Evolutionary conservation across 768 basidiomycete genomes (phyloP), one percentile per base, ranked within the genome.

Genomic region (Porphyrellus cyaneotinctus): DNA sequence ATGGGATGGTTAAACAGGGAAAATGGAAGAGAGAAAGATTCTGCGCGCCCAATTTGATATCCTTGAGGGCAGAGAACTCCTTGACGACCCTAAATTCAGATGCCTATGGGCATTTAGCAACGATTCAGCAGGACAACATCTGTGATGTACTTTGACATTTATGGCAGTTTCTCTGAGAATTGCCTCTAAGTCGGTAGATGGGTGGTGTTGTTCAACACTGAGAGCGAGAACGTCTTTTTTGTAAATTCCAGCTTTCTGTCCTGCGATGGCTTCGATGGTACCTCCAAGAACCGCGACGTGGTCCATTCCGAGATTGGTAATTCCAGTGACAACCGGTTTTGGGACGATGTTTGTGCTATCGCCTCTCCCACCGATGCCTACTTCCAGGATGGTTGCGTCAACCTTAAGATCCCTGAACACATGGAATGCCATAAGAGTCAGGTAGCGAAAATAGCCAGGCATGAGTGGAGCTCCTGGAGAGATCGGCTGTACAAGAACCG

Each of bases 321-420:
- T 77, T 7, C 94, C 97, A 7, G 95, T 89, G 23, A 87, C 87
- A n/a, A 94, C 65, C 0, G 97, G 97, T 51, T 79, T 80, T 0
- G 93, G 94, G 12, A 98, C 91, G 55, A 95, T 83, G 60, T 99
- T 99, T 24, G 97, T 99, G 61, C 92, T 92, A 65, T 99, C 97
- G 64, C 91, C 91, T 20, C 80, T 78, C 11, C 97, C 97, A 20
- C 97, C 97, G 18, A 99, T 87, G 10, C 97, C 97, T 33, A 98
- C 97, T 76, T 99, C 97, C 22, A 99, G 77, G 49, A 99, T 81
- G 1, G 95, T 92, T 4, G 91, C 93, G 58, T 95, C 84, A 6
- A 98, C 83, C 67, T 86, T 83, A 26, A 87, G 73, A 37, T 83
- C 79, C 47, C 91, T 71, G 73, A 99, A 98, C 4, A 86, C 79